These are phyloP conservation scores for Carex parvula DNA, from an alignment of 176 grass and related monocot species.

Conservation along the genomic window DNA sequence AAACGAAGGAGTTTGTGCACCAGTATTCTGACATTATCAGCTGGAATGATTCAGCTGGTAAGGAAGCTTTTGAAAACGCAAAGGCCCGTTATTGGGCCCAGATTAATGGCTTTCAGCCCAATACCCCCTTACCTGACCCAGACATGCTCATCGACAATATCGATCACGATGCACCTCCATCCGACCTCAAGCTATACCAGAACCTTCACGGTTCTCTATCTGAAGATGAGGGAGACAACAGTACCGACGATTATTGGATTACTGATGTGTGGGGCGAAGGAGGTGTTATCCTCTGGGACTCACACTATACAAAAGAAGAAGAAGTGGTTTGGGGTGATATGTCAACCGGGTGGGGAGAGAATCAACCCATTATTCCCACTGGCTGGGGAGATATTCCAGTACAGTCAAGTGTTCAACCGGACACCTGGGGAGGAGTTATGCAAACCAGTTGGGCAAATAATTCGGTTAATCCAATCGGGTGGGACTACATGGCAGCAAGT, in stretches of 20 bases:
- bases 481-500: not conserved
- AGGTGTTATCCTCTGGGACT: conserved; percentile 21
- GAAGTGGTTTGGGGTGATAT: not conserved
- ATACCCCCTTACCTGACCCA: conserved; percentile 13
- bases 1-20: not conserved
- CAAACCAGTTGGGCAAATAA: not conserved
- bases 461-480: not conserved
- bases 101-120: conserved; percentile 22
- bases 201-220: conserved; percentile 15
- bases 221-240: not conserved
- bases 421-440: not conserved
- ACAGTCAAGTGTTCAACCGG: not conserved
- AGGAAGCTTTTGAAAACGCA: conserved; percentile 32
- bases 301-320: not conserved
- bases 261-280: not conserved
- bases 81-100: conserved; percentile 39
- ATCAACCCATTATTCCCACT: not conserved
- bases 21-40: conserved; percentile 7
- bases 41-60: conserved; percentile 46
- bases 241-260: not conserved
- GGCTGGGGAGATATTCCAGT: conserved; percentile 22
- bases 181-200: conserved; percentile 2
- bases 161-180: not conserved
- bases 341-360: conserved; percentile 9
- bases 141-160: conserved; percentile 24